Percentiles rank a stretch among this genome's conserved stretches.
phyloP scores from a whole-genome alignment of 495 filamentous ascomycete genomes.

The Penicillium parvum region DNA sequence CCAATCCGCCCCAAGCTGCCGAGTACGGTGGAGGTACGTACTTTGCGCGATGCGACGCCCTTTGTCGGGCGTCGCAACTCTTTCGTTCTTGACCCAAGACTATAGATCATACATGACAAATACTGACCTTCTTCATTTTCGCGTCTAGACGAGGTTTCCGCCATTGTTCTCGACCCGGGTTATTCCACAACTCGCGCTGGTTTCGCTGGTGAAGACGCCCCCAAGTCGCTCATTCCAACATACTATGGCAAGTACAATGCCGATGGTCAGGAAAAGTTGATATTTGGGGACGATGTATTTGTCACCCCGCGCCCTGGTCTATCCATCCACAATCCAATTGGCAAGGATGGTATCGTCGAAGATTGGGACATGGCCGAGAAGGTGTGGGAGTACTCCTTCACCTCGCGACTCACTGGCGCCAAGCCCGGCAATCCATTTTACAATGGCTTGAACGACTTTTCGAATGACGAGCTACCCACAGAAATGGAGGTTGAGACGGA shows the following conservation, averaged over 20 bases:
- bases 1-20: constrained; percentile 56
- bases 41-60: constrained; percentile 16
- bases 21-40: constrained; percentile 78
- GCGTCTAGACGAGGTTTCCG: constrained; percentile 83
- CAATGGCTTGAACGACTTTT: constrained; percentile 70
- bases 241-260: constrained; percentile 67
- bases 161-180: constrained; percentile 92
- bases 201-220: constrained; percentile 95
- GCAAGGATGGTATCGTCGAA: constrained; percentile 83
- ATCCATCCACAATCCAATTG: constrained; percentile 86
- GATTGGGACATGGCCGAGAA: constrained; percentile 92
- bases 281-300: constrained; percentile 86
- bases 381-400: constrained; percentile 86
- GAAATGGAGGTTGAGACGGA: constrained; percentile 66
- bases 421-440: constrained; percentile 59
- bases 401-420: constrained; percentile 65
- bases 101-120: background rate
- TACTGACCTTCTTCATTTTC: constrained; percentile 1
- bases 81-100: background rate
- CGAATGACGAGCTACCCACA: constrained; percentile 55
- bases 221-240: constrained; percentile 86
- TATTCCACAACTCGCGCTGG: constrained; percentile 88
- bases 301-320: constrained; percentile 69
- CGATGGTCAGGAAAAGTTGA: constrained; percentile 52
- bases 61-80: too few relatives aligned